phyloP scores from a whole-genome alignment of 148 eudicot species.

The Dysphania ambrosioides region DNA sequence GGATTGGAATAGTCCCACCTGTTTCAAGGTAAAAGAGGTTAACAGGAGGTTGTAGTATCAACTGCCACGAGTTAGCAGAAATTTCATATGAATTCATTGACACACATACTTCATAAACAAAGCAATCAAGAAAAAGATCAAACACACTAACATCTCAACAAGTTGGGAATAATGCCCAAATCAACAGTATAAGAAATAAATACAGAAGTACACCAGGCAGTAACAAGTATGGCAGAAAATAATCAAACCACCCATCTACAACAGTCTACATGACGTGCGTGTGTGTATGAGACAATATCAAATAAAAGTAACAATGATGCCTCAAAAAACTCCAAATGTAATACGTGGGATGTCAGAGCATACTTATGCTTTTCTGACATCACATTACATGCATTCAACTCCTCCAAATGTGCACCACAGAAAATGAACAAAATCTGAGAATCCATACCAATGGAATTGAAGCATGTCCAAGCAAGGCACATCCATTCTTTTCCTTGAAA shows the following conservation, averaged over 20 bases:
- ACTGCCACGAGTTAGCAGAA: background rate
- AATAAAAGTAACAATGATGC: no score
- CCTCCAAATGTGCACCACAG: background rate
- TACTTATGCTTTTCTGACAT: background rate
- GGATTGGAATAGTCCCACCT: slow-evolving; percentile 99
- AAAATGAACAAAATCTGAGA: slow-evolving; percentile 7
- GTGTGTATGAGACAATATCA: no score
- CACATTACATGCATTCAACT: background rate
- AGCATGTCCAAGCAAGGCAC: slow-evolving; percentile 94
- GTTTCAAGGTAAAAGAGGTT: slow-evolving; percentile 27
- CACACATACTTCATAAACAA: background rate
- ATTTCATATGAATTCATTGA: background rate
- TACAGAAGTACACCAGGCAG: no score
- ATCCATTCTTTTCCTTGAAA: slow-evolving; percentile 92
- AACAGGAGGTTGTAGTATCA: slow-evolving; percentile 9
- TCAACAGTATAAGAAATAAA: no score
- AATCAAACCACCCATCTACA: background rate
- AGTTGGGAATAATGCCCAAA: background rate
- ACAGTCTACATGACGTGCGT: no score
- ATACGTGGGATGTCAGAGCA: background rate
- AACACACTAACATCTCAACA: background rate
- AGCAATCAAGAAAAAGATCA: slow-evolving; percentile 4
- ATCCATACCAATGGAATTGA: slow-evolving; percentile 85
- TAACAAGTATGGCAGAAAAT: background rate
- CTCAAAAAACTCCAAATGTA: no score